Evolutionary conservation across 345 rosid species (phyloP), one percentile per base, ranked within the genome.

Genomic region (Melaleuca alternifolia): DNA sequence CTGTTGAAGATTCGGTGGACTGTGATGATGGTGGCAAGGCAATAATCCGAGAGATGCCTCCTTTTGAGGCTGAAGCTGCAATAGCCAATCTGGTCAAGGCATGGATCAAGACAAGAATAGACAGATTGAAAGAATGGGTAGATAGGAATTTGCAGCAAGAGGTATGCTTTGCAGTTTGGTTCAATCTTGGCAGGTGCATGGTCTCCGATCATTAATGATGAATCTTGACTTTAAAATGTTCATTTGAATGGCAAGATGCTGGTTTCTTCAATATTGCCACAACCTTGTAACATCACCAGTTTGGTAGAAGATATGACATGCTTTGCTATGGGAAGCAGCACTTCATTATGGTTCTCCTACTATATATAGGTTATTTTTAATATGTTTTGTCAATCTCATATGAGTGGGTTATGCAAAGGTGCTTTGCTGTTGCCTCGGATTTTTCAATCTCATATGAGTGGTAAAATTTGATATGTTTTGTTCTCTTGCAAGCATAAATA

Each of bases 1-100:
- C 99, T 44, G 99, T 97, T 37, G 99, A 96, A 92, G 99, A 97
- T 92, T 93, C 99, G 6, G 99, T 97, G 85, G 98, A 97, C 88
- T 93, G 99, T 86, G 99, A 97, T 87, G 99, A 97, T 89, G 99
- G 99, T 84, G 99, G 99, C 85, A 97, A 97, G 92, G 98, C 97
- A 82, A 95, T 97, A 85, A 97, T 97, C 85, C 96, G 99, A 46
- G 99, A 97, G 91, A 97, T 97, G 99, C 98, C 99, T 87, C 99
- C 99, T 48, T 97, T 86, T 82, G 99, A 97, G 89, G 99, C 99
- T n/a, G 99, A 96, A 89, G 90, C 95, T 11, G 96, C 96, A 61
- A 96, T 97, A 86, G 98, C 96, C 87, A 94, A 94, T 93, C 93
- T 96, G 85, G 98, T 97, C 26, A 97, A 96, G 88, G 90, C 86